phyloP scores from a whole-genome alignment of 2,329 filamentous ascomycete genomes.

The Colletotrichum sp. region DNA sequence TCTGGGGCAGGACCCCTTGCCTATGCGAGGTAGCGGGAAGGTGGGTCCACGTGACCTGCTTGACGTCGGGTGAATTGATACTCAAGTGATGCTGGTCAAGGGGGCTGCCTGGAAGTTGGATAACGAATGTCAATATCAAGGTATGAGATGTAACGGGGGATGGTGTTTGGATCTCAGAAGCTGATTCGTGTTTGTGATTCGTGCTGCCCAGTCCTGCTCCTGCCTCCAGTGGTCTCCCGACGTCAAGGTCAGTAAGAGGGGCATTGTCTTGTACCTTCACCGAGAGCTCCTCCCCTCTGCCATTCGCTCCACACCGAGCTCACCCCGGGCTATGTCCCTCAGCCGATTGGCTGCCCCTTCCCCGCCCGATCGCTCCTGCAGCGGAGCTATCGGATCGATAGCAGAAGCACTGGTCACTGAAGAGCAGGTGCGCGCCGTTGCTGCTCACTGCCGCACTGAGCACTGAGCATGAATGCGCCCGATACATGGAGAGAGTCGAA shows the following conservation, averaged over 20 bases:
- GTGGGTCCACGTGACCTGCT: conserved; percentile 12
- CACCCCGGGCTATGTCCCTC: not conserved
- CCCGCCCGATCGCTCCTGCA: conserved; percentile 1
- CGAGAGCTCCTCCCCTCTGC: not conserved
- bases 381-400: conserved; percentile 15
- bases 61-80: not conserved
- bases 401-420: not conserved
- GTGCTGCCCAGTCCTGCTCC: not conserved
- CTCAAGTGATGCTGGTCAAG: not conserved
- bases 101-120: not conserved
- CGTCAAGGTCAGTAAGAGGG: not conserved
- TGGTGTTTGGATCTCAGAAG: not conserved
- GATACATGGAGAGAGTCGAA: not conserved
- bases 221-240: not conserved
- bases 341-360: not conserved
- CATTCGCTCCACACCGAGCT: not conserved
- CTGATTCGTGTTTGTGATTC: not conserved
- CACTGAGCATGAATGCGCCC: conserved; percentile 13
- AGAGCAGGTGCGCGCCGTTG: not conserved
- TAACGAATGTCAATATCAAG: not conserved
- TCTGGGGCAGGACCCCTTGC: conserved; percentile 14
- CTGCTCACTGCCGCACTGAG: not conserved
- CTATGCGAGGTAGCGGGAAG: not conserved
- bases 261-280: not conserved
- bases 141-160: not conserved